Percentiles rank a stretch among this genome's conserved stretches.
Conservation (phyloP, 78 protist genomes). For the Dictyostelium capitatum region DNA sequence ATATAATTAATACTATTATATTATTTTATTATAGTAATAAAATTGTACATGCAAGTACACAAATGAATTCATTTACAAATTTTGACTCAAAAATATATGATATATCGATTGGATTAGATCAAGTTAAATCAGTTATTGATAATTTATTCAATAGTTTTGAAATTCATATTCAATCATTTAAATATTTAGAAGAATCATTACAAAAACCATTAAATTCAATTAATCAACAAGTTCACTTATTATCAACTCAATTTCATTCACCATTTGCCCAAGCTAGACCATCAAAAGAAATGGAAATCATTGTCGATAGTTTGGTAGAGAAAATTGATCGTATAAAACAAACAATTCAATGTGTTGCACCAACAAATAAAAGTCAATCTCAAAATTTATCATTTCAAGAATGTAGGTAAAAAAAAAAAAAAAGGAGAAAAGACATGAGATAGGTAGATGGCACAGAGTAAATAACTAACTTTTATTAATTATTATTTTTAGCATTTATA, state of each 20-base stretch:
- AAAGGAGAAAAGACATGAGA: neutral
- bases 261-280: constrained; percentile 53
- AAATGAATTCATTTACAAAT: constrained; percentile 65
- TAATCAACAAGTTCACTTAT: constrained; percentile 38
- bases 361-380: constrained; percentile 13
- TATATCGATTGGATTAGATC: constrained; percentile 31
- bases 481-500: constrained; percentile 46
- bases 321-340: constrained; percentile 49
- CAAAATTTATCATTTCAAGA: constrained; percentile 53
- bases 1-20: neutral
- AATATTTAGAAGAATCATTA: constrained; percentile 20
- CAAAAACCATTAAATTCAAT: constrained; percentile 50
- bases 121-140: constrained; percentile 50
- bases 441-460: neutral
- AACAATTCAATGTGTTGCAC: constrained; percentile 31
- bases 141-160: constrained; percentile 47
- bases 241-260: constrained; percentile 38
- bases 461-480: neutral
- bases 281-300: constrained; percentile 61
- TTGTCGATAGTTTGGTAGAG: constrained; percentile 26
- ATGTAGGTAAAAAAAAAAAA: neutral
- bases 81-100: constrained; percentile 16
- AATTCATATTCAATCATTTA: constrained; percentile 66
- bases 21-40: constrained; percentile 15
- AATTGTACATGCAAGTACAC: constrained; percentile 25